Evolutionary conservation across 2,329 filamentous ascomycete species (phyloP).

Genomic region (Botrytis medusae): DNA sequence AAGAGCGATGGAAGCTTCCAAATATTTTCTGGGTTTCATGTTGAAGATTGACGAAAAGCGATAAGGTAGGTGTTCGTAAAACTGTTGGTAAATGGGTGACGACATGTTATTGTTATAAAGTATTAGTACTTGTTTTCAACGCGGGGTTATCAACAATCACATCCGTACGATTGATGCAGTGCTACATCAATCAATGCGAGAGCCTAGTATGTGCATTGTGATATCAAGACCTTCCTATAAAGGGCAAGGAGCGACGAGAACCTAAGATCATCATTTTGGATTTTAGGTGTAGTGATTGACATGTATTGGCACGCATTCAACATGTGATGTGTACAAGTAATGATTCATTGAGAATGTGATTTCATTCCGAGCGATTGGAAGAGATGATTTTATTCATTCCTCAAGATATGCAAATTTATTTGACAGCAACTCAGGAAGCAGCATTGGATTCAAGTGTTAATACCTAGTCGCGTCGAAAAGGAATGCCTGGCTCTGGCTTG

Average conservation of each 20-base stretch:
- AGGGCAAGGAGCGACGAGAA: not conserved
- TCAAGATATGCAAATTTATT: not conserved
- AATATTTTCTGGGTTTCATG: not conserved
- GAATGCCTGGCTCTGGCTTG: not conserved
- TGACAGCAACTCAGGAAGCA: not conserved
- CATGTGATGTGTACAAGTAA: not conserved
- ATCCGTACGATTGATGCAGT: conserved; percentile 12
- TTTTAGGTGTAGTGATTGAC: not conserved
- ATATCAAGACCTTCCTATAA: conserved; percentile 5
- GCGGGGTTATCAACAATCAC: not conserved
- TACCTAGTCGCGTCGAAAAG: not conserved
- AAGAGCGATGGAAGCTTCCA: not conserved
- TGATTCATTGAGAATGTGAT: not conserved
- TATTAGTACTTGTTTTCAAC: not conserved
- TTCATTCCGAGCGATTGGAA: not conserved
- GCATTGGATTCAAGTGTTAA: not conserved
- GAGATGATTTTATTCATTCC: not conserved
- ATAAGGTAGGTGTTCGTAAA: not conserved
- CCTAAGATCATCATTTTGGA: not conserved
- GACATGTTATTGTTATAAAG: not conserved
- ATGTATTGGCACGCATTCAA: too few relatives aligned
- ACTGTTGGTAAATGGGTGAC: not conserved
- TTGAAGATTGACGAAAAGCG: not conserved
- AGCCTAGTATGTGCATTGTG: conserved; percentile 14
- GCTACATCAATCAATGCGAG: conserved; percentile 6